phyloP scores from a whole-genome alignment of 441 rosid genomes.

The Capsella rubella region DNA sequence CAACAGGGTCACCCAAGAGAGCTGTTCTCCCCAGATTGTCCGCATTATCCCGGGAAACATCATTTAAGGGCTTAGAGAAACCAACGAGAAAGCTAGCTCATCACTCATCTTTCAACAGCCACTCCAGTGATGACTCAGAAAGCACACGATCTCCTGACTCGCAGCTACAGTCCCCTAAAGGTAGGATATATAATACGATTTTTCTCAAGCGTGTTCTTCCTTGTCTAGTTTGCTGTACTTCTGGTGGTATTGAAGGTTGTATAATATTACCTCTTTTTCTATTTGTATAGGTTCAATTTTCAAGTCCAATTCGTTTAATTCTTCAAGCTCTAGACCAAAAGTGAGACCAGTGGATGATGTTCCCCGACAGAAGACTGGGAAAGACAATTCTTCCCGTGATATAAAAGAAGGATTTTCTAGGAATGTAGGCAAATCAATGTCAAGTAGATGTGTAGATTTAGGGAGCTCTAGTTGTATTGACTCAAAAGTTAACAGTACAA shows the following conservation, averaged over 20 bases:
- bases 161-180: conserved; percentile 61
- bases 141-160: conserved; percentile 55
- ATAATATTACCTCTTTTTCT: conserved; percentile 33
- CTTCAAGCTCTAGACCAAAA: conserved; percentile 65
- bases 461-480: conserved; percentile 58
- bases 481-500: conserved; percentile 68
- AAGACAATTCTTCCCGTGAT: conserved; percentile 55
- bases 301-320: conserved; percentile 82
- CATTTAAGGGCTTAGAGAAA: conserved; percentile 74
- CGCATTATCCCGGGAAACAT: conserved; percentile 67
- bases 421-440: conserved; percentile 69
- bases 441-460: conserved; percentile 63
- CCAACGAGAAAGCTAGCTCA: conserved; percentile 61
- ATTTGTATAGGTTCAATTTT: conserved; percentile 64
- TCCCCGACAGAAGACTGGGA: conserved; percentile 58
- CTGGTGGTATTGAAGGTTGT: conserved; percentile 15
- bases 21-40: conserved; percentile 57
- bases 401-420: conserved; percentile 62
- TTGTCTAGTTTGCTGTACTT: conserved; percentile 17
- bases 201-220: conserved; percentile 27
- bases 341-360: conserved; percentile 75
- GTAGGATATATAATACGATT: conserved; percentile 49
- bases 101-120: conserved; percentile 53
- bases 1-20: conserved; percentile 63
- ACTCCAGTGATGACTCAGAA: conserved; percentile 57